Conservation (phyloP, 225 moss, liverwort and hornwort genomes). For the Bryum argenteum region DNA sequence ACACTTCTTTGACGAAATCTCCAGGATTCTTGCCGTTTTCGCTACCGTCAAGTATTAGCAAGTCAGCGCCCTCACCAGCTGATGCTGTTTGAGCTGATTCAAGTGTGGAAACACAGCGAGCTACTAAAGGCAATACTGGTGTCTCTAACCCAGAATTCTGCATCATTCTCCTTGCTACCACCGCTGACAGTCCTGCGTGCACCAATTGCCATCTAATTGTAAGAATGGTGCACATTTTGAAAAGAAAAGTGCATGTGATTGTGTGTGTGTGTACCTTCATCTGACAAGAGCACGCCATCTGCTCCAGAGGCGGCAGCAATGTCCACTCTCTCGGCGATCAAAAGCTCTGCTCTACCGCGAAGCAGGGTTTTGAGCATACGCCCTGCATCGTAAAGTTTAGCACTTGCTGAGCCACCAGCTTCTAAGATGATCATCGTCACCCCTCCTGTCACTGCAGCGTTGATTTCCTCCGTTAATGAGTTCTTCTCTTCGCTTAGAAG, state of each 20-base stretch:
- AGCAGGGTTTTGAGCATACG: slow-evolving; percentile 73
- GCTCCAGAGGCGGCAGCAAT: slow-evolving; percentile 98
- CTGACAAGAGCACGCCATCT: slow-evolving; percentile 88
- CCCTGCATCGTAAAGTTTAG: slow-evolving; percentile 90
- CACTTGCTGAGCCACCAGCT: slow-evolving; percentile 67
- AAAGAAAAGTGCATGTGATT: background rate
- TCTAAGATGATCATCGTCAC: slow-evolving; percentile 91
- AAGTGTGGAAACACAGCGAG: slow-evolving; percentile 73
- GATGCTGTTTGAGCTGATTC: slow-evolving; percentile 80
- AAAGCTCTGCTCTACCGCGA: slow-evolving; percentile 82
- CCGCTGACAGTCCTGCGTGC: slow-evolving; percentile 85
- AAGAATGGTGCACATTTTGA: background rate
- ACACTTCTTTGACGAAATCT: slow-evolving; percentile 58
- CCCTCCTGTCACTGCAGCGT: slow-evolving; percentile 70
- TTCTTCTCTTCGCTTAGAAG: slow-evolving; percentile 51
- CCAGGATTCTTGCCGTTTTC: slow-evolving; percentile 35
- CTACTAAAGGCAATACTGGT: slow-evolving; percentile 80
- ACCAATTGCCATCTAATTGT: slow-evolving; percentile 6
- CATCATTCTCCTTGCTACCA: slow-evolving; percentile 98
- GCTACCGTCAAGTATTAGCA: slow-evolving; percentile 64
- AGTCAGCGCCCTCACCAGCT: slow-evolving; percentile 87
- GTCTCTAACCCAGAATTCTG: slow-evolving; percentile 74
- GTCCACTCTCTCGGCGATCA: slow-evolving; percentile 91
- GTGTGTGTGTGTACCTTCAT: slow-evolving; percentile 64
- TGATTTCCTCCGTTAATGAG: slow-evolving; percentile 59